phyloP scores from a whole-genome alignment of 2,329 filamentous ascomycete species.

The Dactylellina drechsleri region DNA sequence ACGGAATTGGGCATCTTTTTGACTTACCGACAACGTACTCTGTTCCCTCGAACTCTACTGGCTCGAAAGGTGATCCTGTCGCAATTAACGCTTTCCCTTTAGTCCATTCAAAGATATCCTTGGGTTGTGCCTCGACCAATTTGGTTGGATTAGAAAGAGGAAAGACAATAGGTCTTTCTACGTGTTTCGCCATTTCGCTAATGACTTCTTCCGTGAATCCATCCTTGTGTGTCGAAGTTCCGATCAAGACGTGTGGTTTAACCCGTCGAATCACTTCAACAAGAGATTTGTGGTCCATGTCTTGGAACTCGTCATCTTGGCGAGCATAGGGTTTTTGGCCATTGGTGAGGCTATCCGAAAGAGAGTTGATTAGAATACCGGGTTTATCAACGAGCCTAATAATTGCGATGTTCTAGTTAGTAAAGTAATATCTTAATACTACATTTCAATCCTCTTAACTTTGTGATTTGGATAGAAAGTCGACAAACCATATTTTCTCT shows the following conservation, averaged over 20 bases:
- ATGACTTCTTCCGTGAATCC: constrained; percentile 80
- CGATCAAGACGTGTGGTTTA: constrained; percentile 82
- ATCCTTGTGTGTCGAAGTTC: constrained; percentile 80
- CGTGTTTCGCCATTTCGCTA: constrained; percentile 77
- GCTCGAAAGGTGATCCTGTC: constrained; percentile 82
- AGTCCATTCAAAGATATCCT: constrained; percentile 81
- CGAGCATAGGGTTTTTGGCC: constrained; percentile 76
- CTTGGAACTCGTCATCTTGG: constrained; percentile 72
- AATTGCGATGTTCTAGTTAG: not conserved
- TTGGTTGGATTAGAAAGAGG: constrained; percentile 86
- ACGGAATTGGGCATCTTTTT: not conserved
- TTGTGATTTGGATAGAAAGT: not conserved
- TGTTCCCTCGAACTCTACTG: constrained; percentile 71
- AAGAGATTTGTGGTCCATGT: constrained; percentile 69
- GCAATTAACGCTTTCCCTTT: constrained; percentile 80
- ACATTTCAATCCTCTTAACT: not conserved
- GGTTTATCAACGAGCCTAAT: constrained; percentile 81
- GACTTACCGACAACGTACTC: constrained; percentile 68
- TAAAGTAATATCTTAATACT: not conserved
- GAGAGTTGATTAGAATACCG: constrained; percentile 75
- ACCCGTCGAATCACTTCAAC: constrained; percentile 75
- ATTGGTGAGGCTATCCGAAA: constrained; percentile 70
- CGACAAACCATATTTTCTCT: constrained; percentile 77
- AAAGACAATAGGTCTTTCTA: constrained; percentile 78
- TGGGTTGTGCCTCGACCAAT: constrained; percentile 82